phyloP scores from a whole-genome alignment of 331 rosid species.

The Quercus tomentella region DNA sequence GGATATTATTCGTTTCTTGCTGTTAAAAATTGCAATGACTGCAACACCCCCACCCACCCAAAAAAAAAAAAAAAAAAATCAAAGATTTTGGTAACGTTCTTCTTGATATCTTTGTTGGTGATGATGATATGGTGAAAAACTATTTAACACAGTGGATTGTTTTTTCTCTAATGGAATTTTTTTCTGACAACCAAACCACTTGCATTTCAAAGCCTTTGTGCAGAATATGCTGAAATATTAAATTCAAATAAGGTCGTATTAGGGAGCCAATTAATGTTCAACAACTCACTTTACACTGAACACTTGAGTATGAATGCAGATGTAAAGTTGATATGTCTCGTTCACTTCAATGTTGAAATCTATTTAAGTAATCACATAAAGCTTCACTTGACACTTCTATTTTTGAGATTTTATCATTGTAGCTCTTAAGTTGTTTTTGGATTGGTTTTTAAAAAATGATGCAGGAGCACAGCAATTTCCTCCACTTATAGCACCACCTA shows the following conservation, averaged over 20 bases:
- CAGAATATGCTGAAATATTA: not conserved
- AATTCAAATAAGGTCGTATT: not conserved
- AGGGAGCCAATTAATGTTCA: not conserved
- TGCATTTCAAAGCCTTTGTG: constrained; percentile 5
- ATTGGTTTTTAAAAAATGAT: constrained; percentile 15
- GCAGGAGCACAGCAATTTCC: constrained; percentile 82
- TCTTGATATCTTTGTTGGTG: not conserved
- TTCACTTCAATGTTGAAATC: not conserved
- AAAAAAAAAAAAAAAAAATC: not conserved
- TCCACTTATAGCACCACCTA: constrained; percentile 75
- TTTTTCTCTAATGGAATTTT: not conserved
- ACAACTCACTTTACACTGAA: not conserved
- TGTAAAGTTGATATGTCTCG: not conserved
- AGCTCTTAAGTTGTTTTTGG: not conserved
- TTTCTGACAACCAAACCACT: not conserved
- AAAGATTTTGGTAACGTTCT: not conserved
- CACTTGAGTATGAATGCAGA: not conserved
- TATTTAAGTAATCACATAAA: not conserved
- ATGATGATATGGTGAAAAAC: not conserved
- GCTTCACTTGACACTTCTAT: not conserved
- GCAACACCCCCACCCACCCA: not conserved
- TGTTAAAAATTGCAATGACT: not conserved
- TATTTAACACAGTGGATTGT: not conserved
- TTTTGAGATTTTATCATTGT: not conserved
- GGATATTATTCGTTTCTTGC: not conserved